Evolutionary conservation across 208 protist species (phyloP).

Genomic region (Leishmania amazonensis): DNA sequence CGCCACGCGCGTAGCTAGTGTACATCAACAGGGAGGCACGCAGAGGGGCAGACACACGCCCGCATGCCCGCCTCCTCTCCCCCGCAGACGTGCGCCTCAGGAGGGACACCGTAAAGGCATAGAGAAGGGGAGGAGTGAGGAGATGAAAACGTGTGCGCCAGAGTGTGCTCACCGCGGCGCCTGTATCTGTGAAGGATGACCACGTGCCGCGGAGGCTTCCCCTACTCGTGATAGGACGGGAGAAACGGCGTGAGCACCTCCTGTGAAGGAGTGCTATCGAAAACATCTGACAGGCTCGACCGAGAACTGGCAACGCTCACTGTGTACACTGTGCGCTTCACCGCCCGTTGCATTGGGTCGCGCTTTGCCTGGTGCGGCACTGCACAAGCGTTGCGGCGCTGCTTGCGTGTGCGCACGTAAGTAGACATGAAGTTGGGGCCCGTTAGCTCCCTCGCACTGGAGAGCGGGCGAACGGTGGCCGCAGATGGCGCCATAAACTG

Average conservation of each 20-base stretch:
- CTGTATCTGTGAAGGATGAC: background rate
- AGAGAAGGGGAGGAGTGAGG: background rate
- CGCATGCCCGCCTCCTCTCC: background rate
- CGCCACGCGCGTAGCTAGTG: background rate
- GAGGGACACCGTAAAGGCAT: background rate
- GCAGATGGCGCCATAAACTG: background rate
- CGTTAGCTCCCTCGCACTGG: no score
- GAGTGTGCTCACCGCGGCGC: background rate
- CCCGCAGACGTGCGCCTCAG: background rate
- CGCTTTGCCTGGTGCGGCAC: constrained; percentile 20
- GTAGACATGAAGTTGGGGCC: background rate
- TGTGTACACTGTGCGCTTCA: constrained; percentile 35
- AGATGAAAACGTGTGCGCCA: background rate
- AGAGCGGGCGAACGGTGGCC: no score
- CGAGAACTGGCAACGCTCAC: background rate
- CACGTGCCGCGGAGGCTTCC: background rate
- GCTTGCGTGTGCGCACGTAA: background rate
- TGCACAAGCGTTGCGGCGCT: background rate
- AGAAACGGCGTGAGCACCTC: background rate
- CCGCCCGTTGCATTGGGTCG: constrained; percentile 19
- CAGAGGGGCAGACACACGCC: background rate
- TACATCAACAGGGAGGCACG: background rate
- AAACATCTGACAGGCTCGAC: background rate
- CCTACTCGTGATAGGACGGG: background rate
- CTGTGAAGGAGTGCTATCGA: background rate